Evolutionary conservation across 2,329 filamentous ascomycete genomes (phyloP).

Genomic region (Biscogniauxia marginata): DNA sequence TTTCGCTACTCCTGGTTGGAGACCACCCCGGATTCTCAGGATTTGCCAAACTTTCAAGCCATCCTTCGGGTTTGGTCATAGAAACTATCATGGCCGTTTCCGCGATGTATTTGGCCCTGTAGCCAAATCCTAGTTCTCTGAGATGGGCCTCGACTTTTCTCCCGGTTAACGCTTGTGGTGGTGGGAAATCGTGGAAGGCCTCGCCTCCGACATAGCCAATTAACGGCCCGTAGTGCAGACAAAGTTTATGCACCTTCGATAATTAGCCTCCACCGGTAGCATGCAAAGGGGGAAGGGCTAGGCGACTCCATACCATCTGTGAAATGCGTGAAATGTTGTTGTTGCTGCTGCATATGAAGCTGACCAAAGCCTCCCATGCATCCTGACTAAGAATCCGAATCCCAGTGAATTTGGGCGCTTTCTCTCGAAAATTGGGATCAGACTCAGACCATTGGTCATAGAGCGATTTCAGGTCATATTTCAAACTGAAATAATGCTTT

Average conservation of each 20-base stretch:
- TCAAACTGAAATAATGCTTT: conserved; percentile 82
- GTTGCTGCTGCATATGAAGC: conserved; percentile 98
- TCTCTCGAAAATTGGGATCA: conserved; percentile 85
- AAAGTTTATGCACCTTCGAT: conserved; percentile 75
- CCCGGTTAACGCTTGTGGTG: conserved; percentile 69
- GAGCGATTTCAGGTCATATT: conserved; percentile 69
- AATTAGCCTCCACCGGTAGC: conserved; percentile 8
- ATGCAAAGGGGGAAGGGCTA: not conserved
- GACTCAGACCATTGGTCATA: conserved; percentile 85
- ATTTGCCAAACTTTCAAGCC: conserved; percentile 78
- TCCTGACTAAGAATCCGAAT: conserved; percentile 92
- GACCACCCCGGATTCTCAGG: conserved; percentile 64
- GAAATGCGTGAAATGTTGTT: conserved; percentile 96
- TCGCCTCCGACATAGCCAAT: conserved; percentile 69
- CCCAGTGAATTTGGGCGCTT: conserved; percentile 83
- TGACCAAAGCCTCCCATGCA: conserved; percentile 89
- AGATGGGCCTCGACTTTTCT: conserved; percentile 77
- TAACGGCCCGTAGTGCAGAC: conserved; percentile 76
- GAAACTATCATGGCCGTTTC: conserved; percentile 78
- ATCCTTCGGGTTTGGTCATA: conserved; percentile 63
- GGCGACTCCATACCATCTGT: conserved; percentile 67
- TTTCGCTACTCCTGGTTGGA: conserved; percentile 47
- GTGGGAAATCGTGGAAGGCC: conserved; percentile 84
- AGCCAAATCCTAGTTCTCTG: conserved; percentile 85
- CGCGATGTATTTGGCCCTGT: conserved; percentile 88